Conservation (phyloP, 345 rosid genomes). For the Microcos paniculata region DNA sequence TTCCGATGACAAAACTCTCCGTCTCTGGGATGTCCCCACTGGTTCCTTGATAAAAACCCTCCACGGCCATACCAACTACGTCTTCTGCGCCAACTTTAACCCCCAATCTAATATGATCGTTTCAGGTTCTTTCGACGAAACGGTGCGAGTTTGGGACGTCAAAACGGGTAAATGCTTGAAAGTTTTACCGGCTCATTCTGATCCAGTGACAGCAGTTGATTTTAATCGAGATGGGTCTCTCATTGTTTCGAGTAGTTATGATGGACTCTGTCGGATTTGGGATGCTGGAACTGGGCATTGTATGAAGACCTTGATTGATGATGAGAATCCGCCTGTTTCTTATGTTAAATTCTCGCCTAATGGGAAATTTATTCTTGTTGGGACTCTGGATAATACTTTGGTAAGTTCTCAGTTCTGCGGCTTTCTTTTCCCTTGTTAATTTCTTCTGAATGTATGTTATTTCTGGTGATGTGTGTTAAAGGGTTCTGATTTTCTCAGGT, state of each 20-base stretch:
- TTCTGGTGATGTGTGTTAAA: background rate
- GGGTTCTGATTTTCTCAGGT: background rate
- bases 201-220: conserved; percentile 89
- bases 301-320: conserved; percentile 79
- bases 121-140: conserved; percentile 92
- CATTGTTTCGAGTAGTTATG: conserved; percentile 88
- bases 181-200: conserved; percentile 93
- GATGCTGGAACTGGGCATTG: conserved; percentile 90
- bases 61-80: conserved; percentile 78
- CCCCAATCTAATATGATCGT: conserved; percentile 87
- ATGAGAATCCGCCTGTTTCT: conserved; percentile 92
- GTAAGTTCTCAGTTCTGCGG: conserved; percentile 32
- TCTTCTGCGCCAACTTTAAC: conserved; percentile 80
- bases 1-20: conserved; percentile 90
- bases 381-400: conserved; percentile 81
- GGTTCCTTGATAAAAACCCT: conserved; percentile 66
- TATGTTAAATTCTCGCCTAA: conserved; percentile 87
- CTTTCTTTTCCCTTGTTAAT: background rate
- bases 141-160: conserved; percentile 94
- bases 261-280: conserved; percentile 90
- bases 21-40: conserved; percentile 86
- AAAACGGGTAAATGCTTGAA: conserved; percentile 81
- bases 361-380: conserved; percentile 91
- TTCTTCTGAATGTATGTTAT: no score
- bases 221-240: conserved; percentile 79